phyloP scores from a whole-genome alignment of 179 eudicot genomes.

The Corrigiola litoralis region DNA sequence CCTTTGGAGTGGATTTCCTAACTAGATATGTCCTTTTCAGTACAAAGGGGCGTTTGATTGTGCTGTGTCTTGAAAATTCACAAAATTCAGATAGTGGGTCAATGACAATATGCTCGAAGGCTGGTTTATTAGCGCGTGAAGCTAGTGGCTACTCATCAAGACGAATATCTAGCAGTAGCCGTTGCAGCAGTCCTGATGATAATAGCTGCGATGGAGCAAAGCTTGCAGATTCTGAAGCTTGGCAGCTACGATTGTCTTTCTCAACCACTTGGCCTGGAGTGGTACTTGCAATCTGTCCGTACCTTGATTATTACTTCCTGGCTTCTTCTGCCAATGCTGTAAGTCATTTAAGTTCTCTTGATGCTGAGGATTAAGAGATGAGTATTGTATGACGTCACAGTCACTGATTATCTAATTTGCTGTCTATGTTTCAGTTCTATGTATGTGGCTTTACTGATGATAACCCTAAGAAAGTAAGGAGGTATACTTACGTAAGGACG shows the following conservation, averaged over 20 bases:
- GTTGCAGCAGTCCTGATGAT: slow-evolving; percentile 88
- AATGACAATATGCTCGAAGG: slow-evolving; percentile 44
- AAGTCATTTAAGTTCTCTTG: slow-evolving; percentile 30
- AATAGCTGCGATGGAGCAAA: slow-evolving; percentile 66
- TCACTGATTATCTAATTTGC: slow-evolving; percentile 8
- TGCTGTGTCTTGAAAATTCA: slow-evolving; percentile 70
- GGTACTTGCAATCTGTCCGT: slow-evolving; percentile 77
- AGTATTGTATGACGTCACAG: background rate
- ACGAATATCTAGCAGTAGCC: slow-evolving; percentile 60
- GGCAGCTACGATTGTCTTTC: slow-evolving; percentile 63
- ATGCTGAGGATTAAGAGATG: slow-evolving; percentile 10
- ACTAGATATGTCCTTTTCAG: slow-evolving; percentile 39
- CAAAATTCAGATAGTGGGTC: slow-evolving; percentile 70
- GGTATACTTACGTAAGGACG: slow-evolving; percentile 67
- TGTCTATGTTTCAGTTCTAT: slow-evolving; percentile 55
- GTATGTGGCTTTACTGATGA: slow-evolving; percentile 80
- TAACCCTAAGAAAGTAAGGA: slow-evolving; percentile 61
- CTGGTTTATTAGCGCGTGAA: slow-evolving; percentile 59
- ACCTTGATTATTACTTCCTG: slow-evolving; percentile 80
- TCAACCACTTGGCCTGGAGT: slow-evolving; percentile 57
- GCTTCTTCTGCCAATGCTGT: slow-evolving; percentile 89
- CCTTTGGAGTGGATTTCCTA: slow-evolving; percentile 6
- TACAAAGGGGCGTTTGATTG: slow-evolving; percentile 80
- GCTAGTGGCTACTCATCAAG: slow-evolving; percentile 54
- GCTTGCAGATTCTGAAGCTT: slow-evolving; percentile 80